phyloP scores from a whole-genome alignment of 2,329 filamentous ascomycete species.

The Plectosphaerella cucumerina region DNA sequence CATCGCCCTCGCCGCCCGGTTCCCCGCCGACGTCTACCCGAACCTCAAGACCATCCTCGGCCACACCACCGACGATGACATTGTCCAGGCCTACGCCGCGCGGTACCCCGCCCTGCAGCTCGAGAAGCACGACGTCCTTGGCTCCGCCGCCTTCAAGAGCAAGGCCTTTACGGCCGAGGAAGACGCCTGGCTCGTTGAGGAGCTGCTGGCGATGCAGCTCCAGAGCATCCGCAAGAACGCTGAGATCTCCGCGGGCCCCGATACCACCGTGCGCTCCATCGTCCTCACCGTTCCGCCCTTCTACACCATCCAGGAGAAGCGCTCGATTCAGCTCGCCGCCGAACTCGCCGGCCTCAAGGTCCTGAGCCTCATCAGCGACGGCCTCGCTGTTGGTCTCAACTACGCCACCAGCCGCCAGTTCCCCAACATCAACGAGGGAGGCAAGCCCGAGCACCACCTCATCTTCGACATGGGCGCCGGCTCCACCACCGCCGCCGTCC shows the following conservation, averaged over 20 bases:
- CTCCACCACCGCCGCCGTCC: slow-evolving; percentile 82
- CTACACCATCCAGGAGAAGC: slow-evolving; percentile 86
- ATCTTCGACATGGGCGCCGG: slow-evolving; percentile 98
- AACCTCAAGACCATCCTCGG: slow-evolving; percentile 93
- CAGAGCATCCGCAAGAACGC: slow-evolving; percentile 89
- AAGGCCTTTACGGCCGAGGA: slow-evolving; percentile 57
- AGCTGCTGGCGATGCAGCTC: slow-evolving; percentile 93
- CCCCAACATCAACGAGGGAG: slow-evolving; percentile 75
- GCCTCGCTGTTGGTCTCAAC: slow-evolving; percentile 87
- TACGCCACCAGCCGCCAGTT: slow-evolving; percentile 92
- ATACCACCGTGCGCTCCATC: slow-evolving; percentile 68
- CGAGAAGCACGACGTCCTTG: slow-evolving; percentile 53
- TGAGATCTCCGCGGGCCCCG: slow-evolving; percentile 74
- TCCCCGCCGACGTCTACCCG: slow-evolving; percentile 89
- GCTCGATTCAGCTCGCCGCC: slow-evolving; percentile 78
- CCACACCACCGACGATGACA: slow-evolving; percentile 54
- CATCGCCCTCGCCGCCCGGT: slow-evolving; percentile 78
- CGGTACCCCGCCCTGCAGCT: slow-evolving; percentile 77
- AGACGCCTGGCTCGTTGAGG: slow-evolving; percentile 76
- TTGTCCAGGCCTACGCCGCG: slow-evolving; percentile 65
- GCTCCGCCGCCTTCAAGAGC: slow-evolving; percentile 80
- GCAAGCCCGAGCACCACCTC: slow-evolving; percentile 85
- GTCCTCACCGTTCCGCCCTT: slow-evolving; percentile 90
- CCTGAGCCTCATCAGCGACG: slow-evolving; percentile 81
- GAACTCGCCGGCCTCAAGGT: slow-evolving; percentile 85